phyloP scores from a whole-genome alignment of 306 rosid species.

The Rosa persica region DNA sequence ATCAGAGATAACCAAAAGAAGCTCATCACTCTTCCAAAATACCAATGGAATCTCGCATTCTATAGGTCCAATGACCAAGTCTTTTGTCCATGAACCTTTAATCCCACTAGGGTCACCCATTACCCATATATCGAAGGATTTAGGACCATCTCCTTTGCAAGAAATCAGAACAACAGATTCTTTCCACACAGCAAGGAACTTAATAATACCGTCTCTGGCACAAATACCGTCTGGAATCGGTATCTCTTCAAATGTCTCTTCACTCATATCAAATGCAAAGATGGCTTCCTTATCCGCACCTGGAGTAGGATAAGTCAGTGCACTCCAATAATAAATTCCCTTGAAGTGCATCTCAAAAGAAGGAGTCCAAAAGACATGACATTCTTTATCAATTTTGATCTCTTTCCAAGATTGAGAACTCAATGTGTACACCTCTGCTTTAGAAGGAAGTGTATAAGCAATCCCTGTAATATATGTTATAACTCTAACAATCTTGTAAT shows the following conservation, averaged over 20 bases:
- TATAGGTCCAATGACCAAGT: neutral
- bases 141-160: neutral
- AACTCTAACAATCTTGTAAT: neutral
- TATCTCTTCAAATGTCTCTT: neutral
- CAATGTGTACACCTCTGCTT: neutral
- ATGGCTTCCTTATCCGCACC: neutral
- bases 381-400: neutral
- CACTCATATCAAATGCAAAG: neutral
- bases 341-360: neutral
- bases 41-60: neutral
- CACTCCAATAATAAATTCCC: neutral
- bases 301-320: neutral
- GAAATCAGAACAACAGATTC: neutral
- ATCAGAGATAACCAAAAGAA: neutral
- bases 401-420: neutral
- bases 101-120: neutral
- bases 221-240: neutral
- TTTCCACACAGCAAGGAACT: neutral
- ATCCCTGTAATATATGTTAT: neutral
- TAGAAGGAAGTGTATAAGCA: neutral
- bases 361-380: neutral
- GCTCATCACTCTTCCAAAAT: slow-evolving; percentile 19
- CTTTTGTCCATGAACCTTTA: neutral
- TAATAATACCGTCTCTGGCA: neutral
- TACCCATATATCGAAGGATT: neutral